Base-by-base conservation (phyloP, 2,329 filamentous ascomycete species). In the Hysterium pulicare region DNA sequence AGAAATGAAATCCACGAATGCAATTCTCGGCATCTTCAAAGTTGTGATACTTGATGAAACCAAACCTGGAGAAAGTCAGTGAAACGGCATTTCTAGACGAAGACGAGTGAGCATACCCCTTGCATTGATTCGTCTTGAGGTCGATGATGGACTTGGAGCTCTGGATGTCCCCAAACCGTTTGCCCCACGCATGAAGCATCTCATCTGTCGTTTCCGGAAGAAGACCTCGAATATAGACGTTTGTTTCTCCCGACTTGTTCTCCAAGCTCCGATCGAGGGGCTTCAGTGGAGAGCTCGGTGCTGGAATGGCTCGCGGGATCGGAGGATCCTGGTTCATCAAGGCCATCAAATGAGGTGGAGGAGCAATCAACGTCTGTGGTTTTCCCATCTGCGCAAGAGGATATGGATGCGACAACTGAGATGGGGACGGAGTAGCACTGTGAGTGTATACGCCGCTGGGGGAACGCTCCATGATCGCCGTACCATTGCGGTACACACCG, bases 121-220 rank as follows among this genome's bases (percentile, higher is more conserved):
- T 98, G 81, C 93, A 98, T 50, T 90, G 84, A 46, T 90, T 88
- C 37, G 89, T 95, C 54, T 86, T 84, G 40, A 90, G 85, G 71
- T 98, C 94, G 60, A 98, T 95, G 71, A 98, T 98, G 11, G 94
- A 93, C 76, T 98, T 98, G 61, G 90, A 96, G 52, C 90, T 95
- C 71, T 95, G 89, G 44, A 98, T 93, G 47, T 86, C 83, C 32
- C 93, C 94, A 62, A 97, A 98, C 38, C 91, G 87, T 54, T 81
- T 77, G 33, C 91, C 86, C 71, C 93, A 97, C 33, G 77, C 76
- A 56, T 86, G 79, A 15, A 98, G 75, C 62, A 94, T 84, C 38
- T 94, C 87, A 59, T 98, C 93, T 37, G 94, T 93, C 0, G 91
- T 98, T 57, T 94, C 91, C 0, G 93, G 91, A 50, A 95, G 87